Conservation (phyloP, 345 rosid species). For the Eucalyptus dawsonii region DNA sequence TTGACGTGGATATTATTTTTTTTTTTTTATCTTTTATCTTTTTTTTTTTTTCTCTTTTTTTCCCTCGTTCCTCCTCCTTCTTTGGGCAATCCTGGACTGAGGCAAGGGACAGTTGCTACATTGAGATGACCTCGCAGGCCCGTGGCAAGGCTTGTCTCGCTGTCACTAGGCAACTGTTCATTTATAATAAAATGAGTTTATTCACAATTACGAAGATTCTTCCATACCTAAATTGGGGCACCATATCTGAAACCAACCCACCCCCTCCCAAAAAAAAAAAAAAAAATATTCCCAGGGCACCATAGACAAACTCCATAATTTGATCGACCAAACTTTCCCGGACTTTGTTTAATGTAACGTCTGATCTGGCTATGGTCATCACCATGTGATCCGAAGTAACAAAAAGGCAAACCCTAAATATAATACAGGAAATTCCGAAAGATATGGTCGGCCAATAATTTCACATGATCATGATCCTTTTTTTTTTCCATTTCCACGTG, state of each 20-base stretch:
- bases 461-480: background rate
- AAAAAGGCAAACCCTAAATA: background rate
- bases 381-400: background rate
- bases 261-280: no score
- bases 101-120: no score
- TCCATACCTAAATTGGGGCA: background rate
- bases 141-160: no score
- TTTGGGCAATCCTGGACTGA: no score
- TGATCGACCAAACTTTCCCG: background rate
- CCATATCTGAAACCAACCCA: no score
- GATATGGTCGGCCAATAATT: background rate
- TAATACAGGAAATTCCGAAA: background rate
- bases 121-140: no score
- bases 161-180: no score
- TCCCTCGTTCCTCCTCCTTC: no score
- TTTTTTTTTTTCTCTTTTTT: fast-evolving
- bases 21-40: no score
- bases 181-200: background rate
- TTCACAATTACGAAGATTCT: background rate
- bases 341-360: background rate
- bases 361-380: background rate
- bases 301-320: background rate
- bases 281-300: no score
- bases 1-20: fast-evolving
- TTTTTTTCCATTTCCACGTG: background rate